Conservation (phyloP, 1,284 basidiomycete species). For the Melanopsichium pennsylvanicum region DNA sequence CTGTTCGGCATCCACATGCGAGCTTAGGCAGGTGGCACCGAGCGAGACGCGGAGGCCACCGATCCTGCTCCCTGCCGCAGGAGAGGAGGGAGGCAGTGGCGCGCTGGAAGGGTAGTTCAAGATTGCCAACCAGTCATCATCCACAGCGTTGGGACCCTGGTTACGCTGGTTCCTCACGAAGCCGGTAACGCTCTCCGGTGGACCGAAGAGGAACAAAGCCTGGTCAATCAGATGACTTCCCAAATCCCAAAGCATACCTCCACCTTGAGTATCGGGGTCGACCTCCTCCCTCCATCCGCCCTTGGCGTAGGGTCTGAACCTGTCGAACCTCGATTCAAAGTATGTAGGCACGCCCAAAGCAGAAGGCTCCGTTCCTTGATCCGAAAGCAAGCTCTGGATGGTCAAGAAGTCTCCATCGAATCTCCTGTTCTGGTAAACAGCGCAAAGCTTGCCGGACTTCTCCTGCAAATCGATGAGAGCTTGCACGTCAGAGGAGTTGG, state of each 20-base stretch:
- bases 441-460: constrained; percentile 54
- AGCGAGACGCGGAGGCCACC: constrained; percentile 53
- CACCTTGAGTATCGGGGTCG: constrained; percentile 54
- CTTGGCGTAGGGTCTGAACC: constrained; percentile 60
- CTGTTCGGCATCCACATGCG: constrained; percentile 60
- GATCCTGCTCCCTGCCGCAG: constrained; percentile 48
- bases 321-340: constrained; percentile 62
- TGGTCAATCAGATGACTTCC: constrained; percentile 63
- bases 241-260: constrained; percentile 63
- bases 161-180: constrained; percentile 55
- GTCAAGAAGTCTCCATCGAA: constrained; percentile 64
- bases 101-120: constrained; percentile 49
- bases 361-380: constrained; percentile 45
- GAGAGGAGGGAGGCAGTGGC: constrained; percentile 48
- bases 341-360: constrained; percentile 57
- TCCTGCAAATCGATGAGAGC: constrained; percentile 47
- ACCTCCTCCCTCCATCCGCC: constrained; percentile 63
- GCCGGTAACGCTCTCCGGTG: constrained; percentile 55
- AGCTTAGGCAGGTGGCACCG: constrained; percentile 56
- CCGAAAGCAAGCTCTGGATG: constrained; percentile 48
- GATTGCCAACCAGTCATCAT: constrained; percentile 62
- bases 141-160: constrained; percentile 49
- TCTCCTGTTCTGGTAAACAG: constrained; percentile 62
- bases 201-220: constrained; percentile 57
- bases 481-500: constrained; percentile 41